Evolutionary conservation across 345 rosid genomes (phyloP), one percentile per base, ranked within the genome.

Genomic region (Bruguiera sexangula): DNA sequence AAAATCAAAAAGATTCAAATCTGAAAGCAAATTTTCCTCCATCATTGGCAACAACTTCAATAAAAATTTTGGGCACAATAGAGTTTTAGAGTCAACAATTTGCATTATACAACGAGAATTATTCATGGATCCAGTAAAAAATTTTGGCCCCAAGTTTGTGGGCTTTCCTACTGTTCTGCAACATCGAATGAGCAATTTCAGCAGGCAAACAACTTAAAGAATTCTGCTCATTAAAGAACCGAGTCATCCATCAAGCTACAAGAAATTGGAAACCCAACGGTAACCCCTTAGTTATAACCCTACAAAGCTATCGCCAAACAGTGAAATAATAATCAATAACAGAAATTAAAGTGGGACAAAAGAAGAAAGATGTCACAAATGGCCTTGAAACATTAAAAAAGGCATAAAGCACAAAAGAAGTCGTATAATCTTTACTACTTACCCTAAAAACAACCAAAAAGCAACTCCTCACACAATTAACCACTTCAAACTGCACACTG

Each of bases 401-500:
- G 70, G 7, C 19, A 18, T 24, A 67, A 21, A 26, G 43, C 43
- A 37, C 43, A 1, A 37, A 37, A 8, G 43, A 13, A 9, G 43
- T 37, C 9, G 43, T 8, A 9, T 37, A 69, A 34, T 20, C 63
- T 32, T 43, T 26, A n/a, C 13, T 21, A 30, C 55, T 24, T 13
- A 55, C 27, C 19, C 34, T 60, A 34, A 43, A 59, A 60, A 60
- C 24, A 69, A 60, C 30, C 46, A 21, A 69, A 48, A 51, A 10
- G 43, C 26, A 68, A 59, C 46, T 46, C 31, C 46, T 37, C 57
- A 27, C 34, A 64, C 37, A 46, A 26, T 3, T 43, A 64, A 48
- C 29, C 11, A 26, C 46, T n/a, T 32, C 21, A 29, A 65, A 1
- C 6, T 51, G 8, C 8, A 48, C 0, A 54, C 19, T 10, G 4